phyloP scores from a whole-genome alignment of 2,329 filamentous ascomycete genomes.

The Neonectria hederae region DNA sequence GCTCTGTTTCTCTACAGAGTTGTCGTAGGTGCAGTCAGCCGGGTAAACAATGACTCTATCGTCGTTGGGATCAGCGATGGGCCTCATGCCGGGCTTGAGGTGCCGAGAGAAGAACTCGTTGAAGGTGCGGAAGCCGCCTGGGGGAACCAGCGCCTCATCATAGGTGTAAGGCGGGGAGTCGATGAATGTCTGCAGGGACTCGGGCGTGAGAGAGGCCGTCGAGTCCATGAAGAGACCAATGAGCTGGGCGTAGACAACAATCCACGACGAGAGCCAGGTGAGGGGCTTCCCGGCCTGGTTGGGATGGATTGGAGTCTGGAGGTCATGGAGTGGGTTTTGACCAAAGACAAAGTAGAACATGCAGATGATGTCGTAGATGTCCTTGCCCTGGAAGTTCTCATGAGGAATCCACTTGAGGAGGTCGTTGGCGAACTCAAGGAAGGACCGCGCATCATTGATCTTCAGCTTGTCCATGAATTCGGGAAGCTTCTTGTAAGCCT shows the following conservation, averaged over 20 bases:
- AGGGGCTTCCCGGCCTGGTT: conserved; percentile 41
- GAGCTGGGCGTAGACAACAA: conserved; percentile 49
- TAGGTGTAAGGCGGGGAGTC: conserved; percentile 44
- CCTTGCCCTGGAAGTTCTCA: conserved; percentile 46
- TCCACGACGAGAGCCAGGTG: conserved; percentile 49
- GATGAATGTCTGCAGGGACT: conserved; percentile 46
- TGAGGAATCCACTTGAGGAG: conserved; percentile 50
- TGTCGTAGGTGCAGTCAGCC: conserved; percentile 50
- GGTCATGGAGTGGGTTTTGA: conserved; percentile 42
- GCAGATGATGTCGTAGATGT: conserved; percentile 50
- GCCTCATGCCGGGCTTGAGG: conserved; percentile 47
- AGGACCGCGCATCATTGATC: conserved; percentile 31
- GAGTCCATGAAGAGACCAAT: conserved; percentile 50
- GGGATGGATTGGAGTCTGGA: conserved; percentile 43
- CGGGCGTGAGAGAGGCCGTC: conserved; percentile 44
- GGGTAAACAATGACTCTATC: conserved; percentile 46
- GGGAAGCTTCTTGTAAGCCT: conserved; percentile 31
- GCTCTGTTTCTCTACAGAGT: conserved; percentile 31
- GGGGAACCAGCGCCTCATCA: conserved; percentile 45
- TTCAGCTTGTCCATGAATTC: conserved; percentile 36
- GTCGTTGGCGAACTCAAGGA: conserved; percentile 42
- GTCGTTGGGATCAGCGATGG: conserved; percentile 43
- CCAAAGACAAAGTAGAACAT: conserved; percentile 54
- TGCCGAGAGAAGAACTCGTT: conserved; percentile 53
- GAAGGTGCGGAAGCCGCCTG: conserved; percentile 48